Evolutionary conservation across 352 stramenopile genomes (phyloP).

Genomic region (Globisporangium orthogonon): DNA sequence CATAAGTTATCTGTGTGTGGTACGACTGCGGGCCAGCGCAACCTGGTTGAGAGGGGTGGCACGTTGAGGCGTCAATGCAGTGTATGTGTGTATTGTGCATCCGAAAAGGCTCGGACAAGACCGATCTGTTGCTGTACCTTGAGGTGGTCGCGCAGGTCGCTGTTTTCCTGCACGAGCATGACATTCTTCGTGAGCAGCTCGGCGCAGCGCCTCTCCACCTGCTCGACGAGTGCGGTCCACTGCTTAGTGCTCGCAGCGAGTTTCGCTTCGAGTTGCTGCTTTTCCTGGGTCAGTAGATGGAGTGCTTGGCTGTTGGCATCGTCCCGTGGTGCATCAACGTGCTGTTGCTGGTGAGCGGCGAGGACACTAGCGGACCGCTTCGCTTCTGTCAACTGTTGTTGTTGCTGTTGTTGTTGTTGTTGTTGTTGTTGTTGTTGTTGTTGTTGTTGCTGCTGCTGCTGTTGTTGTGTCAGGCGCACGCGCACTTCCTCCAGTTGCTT

Average conservation of each 20-base stretch:
- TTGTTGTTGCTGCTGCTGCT: background rate
- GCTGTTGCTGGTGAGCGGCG: background rate
- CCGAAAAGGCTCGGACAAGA: too few species aligned
- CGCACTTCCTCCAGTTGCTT: conserved; percentile 40
- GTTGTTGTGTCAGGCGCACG: conserved; percentile 5
- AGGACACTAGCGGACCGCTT: background rate
- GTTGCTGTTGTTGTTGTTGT: too few species aligned
- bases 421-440: too few species aligned
- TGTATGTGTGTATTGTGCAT: too few species aligned
- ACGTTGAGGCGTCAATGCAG: too few species aligned
- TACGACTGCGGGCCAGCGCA: background rate
- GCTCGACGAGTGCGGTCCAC: conserved; percentile 36
- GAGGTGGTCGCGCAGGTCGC: conserved; percentile 33
- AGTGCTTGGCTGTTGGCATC: conserved; percentile 2
- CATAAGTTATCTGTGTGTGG: background rate
- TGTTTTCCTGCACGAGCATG: conserved; percentile 64
- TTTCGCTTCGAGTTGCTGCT: conserved; percentile 28
- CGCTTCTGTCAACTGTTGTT: too few species aligned
- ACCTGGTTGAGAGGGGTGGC: background rate
- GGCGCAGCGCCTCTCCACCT: conserved; percentile 50
- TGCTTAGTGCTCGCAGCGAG: conserved; percentile 29
- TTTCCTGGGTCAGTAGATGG: conserved; percentile 13
- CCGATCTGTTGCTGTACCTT: conserved; percentile 5
- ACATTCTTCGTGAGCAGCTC: conserved; percentile 65
- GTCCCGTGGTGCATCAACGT: too few species aligned